Conservation (phyloP, 1,284 basidiomycete genomes). For the Naganishia cerealis region DNA sequence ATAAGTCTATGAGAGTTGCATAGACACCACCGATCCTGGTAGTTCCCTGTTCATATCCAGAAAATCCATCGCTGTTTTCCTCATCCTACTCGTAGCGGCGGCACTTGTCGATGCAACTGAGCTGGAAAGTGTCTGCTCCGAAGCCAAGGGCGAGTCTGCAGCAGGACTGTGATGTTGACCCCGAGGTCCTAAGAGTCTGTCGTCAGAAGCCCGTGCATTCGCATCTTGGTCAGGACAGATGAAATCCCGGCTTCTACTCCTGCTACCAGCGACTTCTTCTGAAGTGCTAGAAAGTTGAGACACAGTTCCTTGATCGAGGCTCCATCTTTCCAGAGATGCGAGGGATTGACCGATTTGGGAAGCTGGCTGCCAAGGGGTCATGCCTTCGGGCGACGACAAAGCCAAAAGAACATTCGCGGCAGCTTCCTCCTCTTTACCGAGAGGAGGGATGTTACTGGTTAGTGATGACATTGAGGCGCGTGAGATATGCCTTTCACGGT, state of each 20-base stretch:
- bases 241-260: neutral
- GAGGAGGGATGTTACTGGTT: conserved; percentile 4
- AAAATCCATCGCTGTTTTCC: conserved; percentile 27
- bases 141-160: neutral
- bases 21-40: conserved; percentile 6
- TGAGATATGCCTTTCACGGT: conserved; percentile 1
- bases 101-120: neutral
- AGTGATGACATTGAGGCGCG: conserved; percentile 6
- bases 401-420: conserved; percentile 32
- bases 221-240: neutral
- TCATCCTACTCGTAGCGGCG: conserved; percentile 12
- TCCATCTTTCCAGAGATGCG: conserved; percentile 24
- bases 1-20: conserved; percentile 12
- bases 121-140: neutral
- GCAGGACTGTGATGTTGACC: neutral
- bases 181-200: neutral
- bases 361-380: conserved; percentile 30
- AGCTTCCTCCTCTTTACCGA: conserved; percentile 25
- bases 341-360: neutral
- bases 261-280: neutral
- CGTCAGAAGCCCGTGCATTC: neutral
- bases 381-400: conserved; percentile 30
- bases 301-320: conserved; percentile 17
- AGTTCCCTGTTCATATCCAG: conserved; percentile 21
- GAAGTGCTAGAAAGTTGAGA: neutral